A percentile compares a stretch with the other conserved stretches of the same genome.
Evolutionary conservation across 73 alveolate species (phyloP).

Genomic region (Paraurostyla sp.): DNA sequence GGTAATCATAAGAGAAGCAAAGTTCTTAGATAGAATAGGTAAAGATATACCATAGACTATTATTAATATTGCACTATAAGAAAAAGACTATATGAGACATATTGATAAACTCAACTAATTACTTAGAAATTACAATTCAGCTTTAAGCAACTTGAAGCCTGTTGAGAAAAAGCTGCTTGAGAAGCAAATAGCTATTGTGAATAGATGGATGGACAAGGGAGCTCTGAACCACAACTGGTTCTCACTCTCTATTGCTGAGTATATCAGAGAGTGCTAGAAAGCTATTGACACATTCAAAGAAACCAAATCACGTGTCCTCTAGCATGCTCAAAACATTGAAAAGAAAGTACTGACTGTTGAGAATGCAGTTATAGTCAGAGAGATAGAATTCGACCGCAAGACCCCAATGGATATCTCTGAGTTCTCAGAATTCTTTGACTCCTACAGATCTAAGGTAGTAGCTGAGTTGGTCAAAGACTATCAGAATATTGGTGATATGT

Average conservation of each 20-base stretch:
- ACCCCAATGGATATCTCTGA: conserved; percentile 78
- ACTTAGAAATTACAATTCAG: conserved; percentile 93
- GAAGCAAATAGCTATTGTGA: conserved; percentile 80
- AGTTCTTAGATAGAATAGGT: conserved; percentile 92
- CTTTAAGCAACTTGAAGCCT: conserved; percentile 91
- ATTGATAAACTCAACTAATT: conserved; percentile 93
- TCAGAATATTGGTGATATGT: conserved; percentile 89
- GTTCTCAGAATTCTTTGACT: conserved; percentile 96
- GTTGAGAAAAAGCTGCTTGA: conserved; percentile 94
- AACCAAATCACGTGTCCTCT: conserved; percentile 72
- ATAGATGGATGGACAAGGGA: conserved; percentile 93
- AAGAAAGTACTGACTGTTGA: conserved; percentile 72
- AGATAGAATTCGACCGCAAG: conserved; percentile 79
- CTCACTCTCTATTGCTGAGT: conserved; percentile 97
- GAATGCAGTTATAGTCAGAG: conserved; percentile 72
- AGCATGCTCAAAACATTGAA: conserved; percentile 77
- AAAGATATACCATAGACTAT: conserved; percentile 94
- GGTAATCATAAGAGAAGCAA: conserved; percentile 95
- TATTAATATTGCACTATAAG: conserved; percentile 97
- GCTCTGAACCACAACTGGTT: conserved; percentile 97
- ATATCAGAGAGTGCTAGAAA: conserved; percentile 90
- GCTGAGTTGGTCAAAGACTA: conserved; percentile 94
- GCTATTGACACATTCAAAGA: conserved; percentile 87
- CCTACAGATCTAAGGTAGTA: conserved; percentile 89
- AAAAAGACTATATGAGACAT: conserved; percentile 90